Percentiles rank a stretch among this genome's conserved stretches.
Conservation (phyloP, 208 protist genomes). For the Leptomonas pyrrhocoris region DNA sequence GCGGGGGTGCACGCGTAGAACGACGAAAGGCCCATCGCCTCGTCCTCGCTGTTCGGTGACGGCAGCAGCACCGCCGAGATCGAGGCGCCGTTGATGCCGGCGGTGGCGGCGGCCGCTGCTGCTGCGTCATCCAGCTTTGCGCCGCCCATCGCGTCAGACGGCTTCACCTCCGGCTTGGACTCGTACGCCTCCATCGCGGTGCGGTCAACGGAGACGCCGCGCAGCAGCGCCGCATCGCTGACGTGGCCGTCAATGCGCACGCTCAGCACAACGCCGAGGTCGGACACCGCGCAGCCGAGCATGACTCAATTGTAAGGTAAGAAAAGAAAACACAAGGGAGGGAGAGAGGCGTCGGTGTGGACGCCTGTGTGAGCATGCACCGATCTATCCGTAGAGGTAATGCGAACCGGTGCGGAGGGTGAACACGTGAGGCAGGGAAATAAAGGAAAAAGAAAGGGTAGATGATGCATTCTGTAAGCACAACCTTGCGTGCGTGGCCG, state of each 20-base stretch:
- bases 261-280: slow-evolving; percentile 22
- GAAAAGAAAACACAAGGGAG: not conserved
- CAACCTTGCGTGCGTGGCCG: no score
- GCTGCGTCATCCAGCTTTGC: slow-evolving; percentile 10
- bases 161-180: slow-evolving; percentile 1
- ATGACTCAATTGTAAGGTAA: slow-evolving; percentile 4
- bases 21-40: slow-evolving; percentile 12
- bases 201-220: slow-evolving; percentile 2
- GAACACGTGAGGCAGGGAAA: not conserved
- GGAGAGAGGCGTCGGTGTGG: not conserved
- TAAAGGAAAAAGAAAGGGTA: no score
- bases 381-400: no score
- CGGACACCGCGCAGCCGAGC: slow-evolving; percentile 17
- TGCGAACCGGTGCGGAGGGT: no score
- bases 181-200: slow-evolving; percentile 18
- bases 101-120: not conserved
- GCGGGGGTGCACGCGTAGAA: slow-evolving; percentile 55
- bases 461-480: no score
- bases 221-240: not conserved
- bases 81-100: not conserved
- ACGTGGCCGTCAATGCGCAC: slow-evolving; percentile 13
- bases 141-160: not conserved
- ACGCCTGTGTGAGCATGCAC: not conserved
- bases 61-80: not conserved
- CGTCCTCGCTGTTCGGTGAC: slow-evolving; percentile 21